Evolutionary conservation across 805 yeast species (phyloP), one percentile per base, ranked within the genome.

Genomic region (Suhomyces pyralidae): DNA sequence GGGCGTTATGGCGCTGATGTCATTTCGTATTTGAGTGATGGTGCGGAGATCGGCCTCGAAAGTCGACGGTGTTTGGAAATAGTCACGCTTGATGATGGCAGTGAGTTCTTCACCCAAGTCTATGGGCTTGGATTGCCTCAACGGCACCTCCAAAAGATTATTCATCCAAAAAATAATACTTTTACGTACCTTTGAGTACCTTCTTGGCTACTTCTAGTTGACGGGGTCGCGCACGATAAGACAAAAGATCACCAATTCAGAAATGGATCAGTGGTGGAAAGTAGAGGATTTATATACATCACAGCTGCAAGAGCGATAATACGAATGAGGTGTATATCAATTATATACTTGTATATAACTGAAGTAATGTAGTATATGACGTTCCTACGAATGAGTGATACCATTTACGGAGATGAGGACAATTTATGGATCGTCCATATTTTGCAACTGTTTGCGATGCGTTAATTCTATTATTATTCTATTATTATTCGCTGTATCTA

Each of bases 101-200:
- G 74, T 61, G 7, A 81, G 61, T 17, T 67, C 71, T 1, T 59
- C 61, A 2, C 72, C 76, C 6, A 84, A 56, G 47, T 76, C 76
- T 2, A 78, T 60, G 7, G 68, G 66, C 30, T 68, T 64, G 0
- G 86, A 76, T 50, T 74, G 71, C 46, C 86, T 70, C 19, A 77
- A 70, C 0, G 88, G 87, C 3, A 85, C 68, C 53, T 70, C 71
- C 15, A 83, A 62, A 40, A 84, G 64, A 54, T 82, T 42, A n/a
- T 42, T 42, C 45, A 42, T 42, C 15, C 15, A 20, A 20, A 20
- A 20, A 20, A 20, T 20, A 20, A 3, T 20, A 20, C 22, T 20
- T 20, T 2, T 3, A 20, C 22, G 22, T 20, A 20, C 15, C 36
- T 30, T 30, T 30, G 1, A 30, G 36, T 30, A 14, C 36, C 15